Conservation (phyloP, 306 rosid genomes). For the Cicer chorassanicum region DNA sequence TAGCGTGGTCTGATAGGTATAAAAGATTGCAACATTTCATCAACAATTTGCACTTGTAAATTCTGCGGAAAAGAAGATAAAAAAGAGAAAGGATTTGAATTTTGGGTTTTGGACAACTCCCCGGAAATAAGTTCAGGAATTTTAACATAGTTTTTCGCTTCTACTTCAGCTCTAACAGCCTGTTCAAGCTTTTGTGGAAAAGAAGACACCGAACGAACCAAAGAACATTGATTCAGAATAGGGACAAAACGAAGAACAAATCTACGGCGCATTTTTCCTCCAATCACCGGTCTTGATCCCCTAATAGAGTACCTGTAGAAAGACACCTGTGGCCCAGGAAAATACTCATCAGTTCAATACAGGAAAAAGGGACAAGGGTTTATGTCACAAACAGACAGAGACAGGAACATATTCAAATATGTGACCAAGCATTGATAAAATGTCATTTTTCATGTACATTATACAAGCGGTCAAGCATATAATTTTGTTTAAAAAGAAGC, state of each 20-base stretch:
- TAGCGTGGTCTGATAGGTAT: slow-evolving; percentile 68
- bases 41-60: slow-evolving; percentile 59
- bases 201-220: slow-evolving; percentile 43
- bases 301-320: slow-evolving; percentile 2
- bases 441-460: not conserved
- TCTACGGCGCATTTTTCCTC: slow-evolving; percentile 46
- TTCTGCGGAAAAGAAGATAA: slow-evolving; percentile 60
- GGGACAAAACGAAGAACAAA: slow-evolving; percentile 38
- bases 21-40: slow-evolving; percentile 79
- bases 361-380: not conserved
- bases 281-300: slow-evolving; percentile 44
- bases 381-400: slow-evolving; percentile 5
- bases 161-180: slow-evolving; percentile 56
- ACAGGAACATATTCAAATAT: slow-evolving; percentile 1
- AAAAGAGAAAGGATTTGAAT: slow-evolving; percentile 73
- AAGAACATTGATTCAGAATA: slow-evolving; percentile 46
- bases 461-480: not conserved
- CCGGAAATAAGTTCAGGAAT: slow-evolving; percentile 63
- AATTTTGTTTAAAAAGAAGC: not conserved
- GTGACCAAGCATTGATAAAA: slow-evolving; percentile 10
- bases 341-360: not conserved
- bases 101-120: slow-evolving; percentile 51
- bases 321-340: slow-evolving; percentile 35
- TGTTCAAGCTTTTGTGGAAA: slow-evolving; percentile 54
- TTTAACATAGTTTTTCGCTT: slow-evolving; percentile 61